These are phyloP conservation scores for Fusarium annulatum DNA, from an alignment of 2,329 filamentous ascomycete genomes.

Conservation along the genomic window DNA sequence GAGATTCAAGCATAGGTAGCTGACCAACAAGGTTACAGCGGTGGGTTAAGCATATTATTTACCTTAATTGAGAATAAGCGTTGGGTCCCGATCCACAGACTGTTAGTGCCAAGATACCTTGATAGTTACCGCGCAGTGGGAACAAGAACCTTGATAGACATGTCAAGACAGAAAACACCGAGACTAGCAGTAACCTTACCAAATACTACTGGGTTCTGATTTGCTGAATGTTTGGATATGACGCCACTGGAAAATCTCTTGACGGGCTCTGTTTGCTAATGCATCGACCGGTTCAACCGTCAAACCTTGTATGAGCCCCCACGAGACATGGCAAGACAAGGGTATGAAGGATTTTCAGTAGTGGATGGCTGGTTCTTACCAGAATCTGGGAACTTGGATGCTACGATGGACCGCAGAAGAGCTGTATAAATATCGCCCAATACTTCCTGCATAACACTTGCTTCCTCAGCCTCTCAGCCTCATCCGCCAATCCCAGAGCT, in stretches of 20 bases:
- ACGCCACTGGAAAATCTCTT: slow-evolving; percentile 1
- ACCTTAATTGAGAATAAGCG: slow-evolving; percentile 25
- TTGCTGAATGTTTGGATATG: slow-evolving; percentile 8
- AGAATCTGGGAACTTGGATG: slow-evolving; percentile 2
- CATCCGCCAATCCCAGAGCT: slow-evolving; percentile 13
- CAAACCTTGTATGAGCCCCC: slow-evolving; percentile 15
- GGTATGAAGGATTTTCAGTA: not conserved
- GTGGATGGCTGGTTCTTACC: not conserved
- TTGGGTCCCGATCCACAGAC: not conserved
- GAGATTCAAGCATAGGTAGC: too few species aligned
- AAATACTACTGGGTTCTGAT: not conserved
- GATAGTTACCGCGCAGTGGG: slow-evolving; percentile 38
- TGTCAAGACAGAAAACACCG: slow-evolving; percentile 1
- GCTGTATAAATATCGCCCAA: slow-evolving; percentile 36
- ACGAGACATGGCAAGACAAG: not conserved
- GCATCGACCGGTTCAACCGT: not conserved
- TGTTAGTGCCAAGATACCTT: slow-evolving; percentile 35
- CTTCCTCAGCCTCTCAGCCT: slow-evolving; percentile 36
- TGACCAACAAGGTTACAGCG: slow-evolving; percentile 10
- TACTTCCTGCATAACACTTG: slow-evolving; percentile 12
- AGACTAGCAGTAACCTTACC: not conserved
- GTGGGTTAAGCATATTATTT: slow-evolving; percentile 44
- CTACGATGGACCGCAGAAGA: not conserved
- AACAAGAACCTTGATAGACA: slow-evolving; percentile 43
- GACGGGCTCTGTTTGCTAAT: not conserved